These are phyloP conservation scores for Russula vinacea DNA, from an alignment of 768 basidiomycete genomes.

Conservation along the genomic window DNA sequence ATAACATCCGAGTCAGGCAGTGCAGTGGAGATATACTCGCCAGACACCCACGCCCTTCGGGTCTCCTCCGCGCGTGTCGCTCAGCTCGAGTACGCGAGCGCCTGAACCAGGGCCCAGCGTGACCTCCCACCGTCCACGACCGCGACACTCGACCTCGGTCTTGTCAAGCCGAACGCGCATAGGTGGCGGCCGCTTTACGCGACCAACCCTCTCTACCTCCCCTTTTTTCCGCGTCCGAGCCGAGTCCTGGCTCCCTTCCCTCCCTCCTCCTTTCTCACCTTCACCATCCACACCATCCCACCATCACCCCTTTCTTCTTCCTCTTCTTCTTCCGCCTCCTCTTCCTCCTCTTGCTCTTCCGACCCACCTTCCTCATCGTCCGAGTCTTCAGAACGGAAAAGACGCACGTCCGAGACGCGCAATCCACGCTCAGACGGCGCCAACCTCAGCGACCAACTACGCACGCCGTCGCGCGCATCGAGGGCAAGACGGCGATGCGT, in stretches of 20 bases:
- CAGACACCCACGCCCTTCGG: constrained; percentile 20
- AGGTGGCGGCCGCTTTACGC: constrained; percentile 29
- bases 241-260: neutral
- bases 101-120: constrained; percentile 54
- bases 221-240: constrained; percentile 40
- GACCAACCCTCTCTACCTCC: constrained; percentile 32
- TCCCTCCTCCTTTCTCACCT: neutral
- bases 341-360: constrained; percentile 42
- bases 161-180: constrained; percentile 62
- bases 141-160: constrained; percentile 44
- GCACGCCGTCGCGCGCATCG: constrained; percentile 68
- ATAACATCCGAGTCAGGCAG: neutral
- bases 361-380: constrained; percentile 60
- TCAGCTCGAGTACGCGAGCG: constrained; percentile 58
- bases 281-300: constrained; percentile 33
- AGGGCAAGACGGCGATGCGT: constrained; percentile 55
- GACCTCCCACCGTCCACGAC: constrained; percentile 57
- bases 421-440: constrained; percentile 55
- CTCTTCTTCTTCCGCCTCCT: constrained; percentile 39
- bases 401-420: constrained; percentile 51
- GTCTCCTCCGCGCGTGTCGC: constrained; percentile 37
- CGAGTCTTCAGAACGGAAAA: constrained; percentile 56
- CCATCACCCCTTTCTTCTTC: constrained; percentile 42
- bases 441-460: constrained; percentile 67
- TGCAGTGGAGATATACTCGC: constrained; percentile 22